phyloP scores from a whole-genome alignment of 345 rosid species.

The Pistacia integerrima region DNA sequence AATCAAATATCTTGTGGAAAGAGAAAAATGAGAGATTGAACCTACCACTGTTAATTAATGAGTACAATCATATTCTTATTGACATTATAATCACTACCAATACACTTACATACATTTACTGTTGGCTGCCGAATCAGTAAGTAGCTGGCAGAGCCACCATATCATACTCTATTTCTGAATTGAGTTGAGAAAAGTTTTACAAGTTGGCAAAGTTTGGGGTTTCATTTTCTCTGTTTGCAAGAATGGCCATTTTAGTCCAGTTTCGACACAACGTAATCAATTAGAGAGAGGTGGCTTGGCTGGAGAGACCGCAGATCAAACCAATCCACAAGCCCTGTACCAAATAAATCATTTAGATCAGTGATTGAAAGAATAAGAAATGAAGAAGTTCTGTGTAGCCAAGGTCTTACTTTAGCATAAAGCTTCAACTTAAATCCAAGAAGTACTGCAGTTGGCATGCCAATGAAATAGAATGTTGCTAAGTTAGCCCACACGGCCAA shows the following conservation, averaged over 20 bases:
- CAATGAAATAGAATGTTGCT: constrained; percentile 48
- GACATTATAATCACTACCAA: too few relatives aligned
- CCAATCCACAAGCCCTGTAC: constrained; percentile 80
- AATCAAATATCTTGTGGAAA: too few relatives aligned
- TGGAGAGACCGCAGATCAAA: constrained; percentile 55
- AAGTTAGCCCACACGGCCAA: constrained; percentile 55
- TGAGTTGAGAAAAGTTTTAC: too few relatives aligned
- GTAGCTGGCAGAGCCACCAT: too few relatives aligned
- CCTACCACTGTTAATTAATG: too few relatives aligned
- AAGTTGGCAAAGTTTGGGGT: background rate
- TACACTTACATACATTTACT: too few relatives aligned
- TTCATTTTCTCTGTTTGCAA: background rate
- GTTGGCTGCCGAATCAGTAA: too few relatives aligned
- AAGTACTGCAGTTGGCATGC: constrained; percentile 48
- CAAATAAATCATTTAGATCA: background rate
- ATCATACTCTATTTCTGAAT: too few relatives aligned
- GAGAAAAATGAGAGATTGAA: too few relatives aligned
- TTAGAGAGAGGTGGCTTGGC: constrained; percentile 46
- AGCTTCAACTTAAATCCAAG: constrained; percentile 59
- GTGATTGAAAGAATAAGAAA: background rate
- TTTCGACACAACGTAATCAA: constrained; percentile 43
- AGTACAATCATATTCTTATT: too few relatives aligned
- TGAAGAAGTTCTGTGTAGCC: constrained; percentile 2
- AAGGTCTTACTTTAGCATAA: constrained; percentile 19
- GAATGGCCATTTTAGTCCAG: constrained; percentile 45